phyloP scores from a whole-genome alignment of 1,284 basidiomycete species.

The Fomes fomentarius region DNA sequence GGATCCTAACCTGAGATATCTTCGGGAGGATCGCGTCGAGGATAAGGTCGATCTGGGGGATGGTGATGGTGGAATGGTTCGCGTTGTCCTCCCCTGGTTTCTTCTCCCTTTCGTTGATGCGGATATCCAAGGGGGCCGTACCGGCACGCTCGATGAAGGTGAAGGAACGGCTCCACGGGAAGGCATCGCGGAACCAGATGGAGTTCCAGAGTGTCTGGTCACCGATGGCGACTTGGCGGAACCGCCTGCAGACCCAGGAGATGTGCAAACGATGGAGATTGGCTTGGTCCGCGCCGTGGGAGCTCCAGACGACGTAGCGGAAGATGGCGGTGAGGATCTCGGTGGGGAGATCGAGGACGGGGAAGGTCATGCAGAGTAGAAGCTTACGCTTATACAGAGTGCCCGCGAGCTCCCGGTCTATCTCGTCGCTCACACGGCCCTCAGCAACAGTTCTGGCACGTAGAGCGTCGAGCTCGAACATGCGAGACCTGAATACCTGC shows the following conservation, averaged over 20 bases:
- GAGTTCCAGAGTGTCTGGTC: slow-evolving; percentile 29
- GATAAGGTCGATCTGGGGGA: slow-evolving; percentile 45
- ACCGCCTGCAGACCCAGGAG: slow-evolving; percentile 60
- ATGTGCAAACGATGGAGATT: slow-evolving; percentile 43
- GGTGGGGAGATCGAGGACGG: slow-evolving; percentile 59
- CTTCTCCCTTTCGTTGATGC: slow-evolving; percentile 49
- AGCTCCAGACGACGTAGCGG: slow-evolving; percentile 54
- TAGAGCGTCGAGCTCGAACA: slow-evolving; percentile 30
- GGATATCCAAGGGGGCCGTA: slow-evolving; percentile 53
- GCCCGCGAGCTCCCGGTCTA: slow-evolving; percentile 21
- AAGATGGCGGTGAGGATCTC: slow-evolving; percentile 70
- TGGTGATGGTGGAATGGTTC: slow-evolving; percentile 37
- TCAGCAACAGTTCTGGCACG: not conserved
- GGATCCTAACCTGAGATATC: slow-evolving; percentile 53
- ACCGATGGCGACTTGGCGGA: slow-evolving; percentile 26
- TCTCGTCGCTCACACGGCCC: not conserved
- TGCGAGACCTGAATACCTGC: slow-evolving; percentile 15
- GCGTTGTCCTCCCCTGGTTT: not conserved
- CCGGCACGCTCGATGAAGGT: slow-evolving; percentile 59
- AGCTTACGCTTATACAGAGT: slow-evolving; percentile 31
- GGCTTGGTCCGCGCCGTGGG: slow-evolving; percentile 36
- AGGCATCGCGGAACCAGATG: slow-evolving; percentile 51
- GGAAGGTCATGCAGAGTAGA: slow-evolving; percentile 52
- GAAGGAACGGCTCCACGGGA: slow-evolving; percentile 51
- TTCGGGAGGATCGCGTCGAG: slow-evolving; percentile 51